phyloP scores from a whole-genome alignment of 1,284 basidiomycete genomes.

The Leccinum variabile region DNA sequence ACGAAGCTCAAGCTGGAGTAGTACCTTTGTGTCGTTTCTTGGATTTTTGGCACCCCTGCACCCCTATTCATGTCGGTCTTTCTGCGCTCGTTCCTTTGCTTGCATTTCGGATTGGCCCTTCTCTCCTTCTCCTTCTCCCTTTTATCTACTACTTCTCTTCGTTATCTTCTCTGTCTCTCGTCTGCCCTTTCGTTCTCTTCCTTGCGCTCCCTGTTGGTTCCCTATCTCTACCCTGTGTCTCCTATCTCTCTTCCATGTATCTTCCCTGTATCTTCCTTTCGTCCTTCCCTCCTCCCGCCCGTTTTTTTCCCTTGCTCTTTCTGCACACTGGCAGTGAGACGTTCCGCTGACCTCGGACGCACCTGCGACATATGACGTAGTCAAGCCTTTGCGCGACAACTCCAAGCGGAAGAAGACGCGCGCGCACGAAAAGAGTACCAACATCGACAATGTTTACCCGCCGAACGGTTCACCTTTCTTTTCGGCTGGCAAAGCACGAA shows the following conservation, averaged over 20 bases:
- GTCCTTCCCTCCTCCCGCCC: neutral
- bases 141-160: neutral
- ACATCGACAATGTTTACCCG: conserved; percentile 25
- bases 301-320: neutral
- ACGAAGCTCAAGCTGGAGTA: conserved; percentile 42
- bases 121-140: neutral
- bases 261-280: neutral
- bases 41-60: neutral
- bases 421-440: conserved; percentile 44
- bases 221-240: neutral
- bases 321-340: neutral
- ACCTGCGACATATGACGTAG: conserved; percentile 23
- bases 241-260: neutral
- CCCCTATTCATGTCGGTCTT: neutral
- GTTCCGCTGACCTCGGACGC: neutral
- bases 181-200: neutral
- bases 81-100: neutral
- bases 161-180: neutral
- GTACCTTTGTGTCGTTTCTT: conserved; percentile 19
- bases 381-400: conserved; percentile 60
- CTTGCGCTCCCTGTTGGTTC: neutral
- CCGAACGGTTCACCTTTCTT: neutral
- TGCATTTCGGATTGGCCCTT: neutral
- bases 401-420: conserved; percentile 75
- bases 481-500: no score